Evolutionary conservation across 805 yeast genomes (phyloP).

Genomic region (Saturnispora gosingensis): DNA sequence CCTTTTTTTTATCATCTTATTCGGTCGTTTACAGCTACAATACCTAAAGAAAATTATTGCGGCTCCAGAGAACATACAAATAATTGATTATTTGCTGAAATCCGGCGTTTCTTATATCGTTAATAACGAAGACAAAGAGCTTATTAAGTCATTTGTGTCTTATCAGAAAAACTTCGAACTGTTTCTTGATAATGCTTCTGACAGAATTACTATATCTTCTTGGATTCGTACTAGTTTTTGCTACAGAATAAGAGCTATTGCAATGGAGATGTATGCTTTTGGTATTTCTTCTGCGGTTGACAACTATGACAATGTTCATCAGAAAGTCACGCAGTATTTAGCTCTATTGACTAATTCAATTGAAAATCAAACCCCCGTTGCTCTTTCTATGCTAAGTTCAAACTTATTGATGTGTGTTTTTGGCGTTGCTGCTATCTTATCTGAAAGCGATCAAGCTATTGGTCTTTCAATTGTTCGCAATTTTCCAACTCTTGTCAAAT

Average conservation of each 20-base stretch:
- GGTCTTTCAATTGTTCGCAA: slow-evolving; percentile 27
- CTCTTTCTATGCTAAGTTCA: slow-evolving; percentile 41
- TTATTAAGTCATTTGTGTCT: slow-evolving; percentile 15
- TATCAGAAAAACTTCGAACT: slow-evolving; percentile 15
- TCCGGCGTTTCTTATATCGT: slow-evolving; percentile 9
- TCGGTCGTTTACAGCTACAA: slow-evolving; percentile 19
- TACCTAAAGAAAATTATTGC: slow-evolving; percentile 16
- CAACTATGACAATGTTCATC: slow-evolving; percentile 34
- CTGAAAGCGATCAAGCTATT: slow-evolving; percentile 32
- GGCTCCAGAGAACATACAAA: slow-evolving; percentile 6
- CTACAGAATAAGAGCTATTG: slow-evolving; percentile 21
- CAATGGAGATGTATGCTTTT: slow-evolving; percentile 53
- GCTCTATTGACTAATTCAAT: slow-evolving; percentile 17
- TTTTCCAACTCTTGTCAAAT: slow-evolving; percentile 46
- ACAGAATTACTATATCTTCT: slow-evolving; percentile 19
- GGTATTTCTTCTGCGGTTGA: slow-evolving; percentile 41
- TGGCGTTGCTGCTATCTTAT: slow-evolving; percentile 27
- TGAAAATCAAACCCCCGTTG: slow-evolving; percentile 37
- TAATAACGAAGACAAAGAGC: slow-evolving; percentile 7
- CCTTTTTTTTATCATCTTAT: slow-evolving; percentile 20
- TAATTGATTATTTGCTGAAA: slow-evolving; percentile 15
- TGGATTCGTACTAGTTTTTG: slow-evolving; percentile 21
- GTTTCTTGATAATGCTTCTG: slow-evolving; percentile 19
- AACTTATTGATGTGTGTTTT: slow-evolving; percentile 33
- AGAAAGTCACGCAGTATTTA: slow-evolving; percentile 42